Conservation (phyloP, 345 rosid species). For the Boechera retrofracta region DNA sequence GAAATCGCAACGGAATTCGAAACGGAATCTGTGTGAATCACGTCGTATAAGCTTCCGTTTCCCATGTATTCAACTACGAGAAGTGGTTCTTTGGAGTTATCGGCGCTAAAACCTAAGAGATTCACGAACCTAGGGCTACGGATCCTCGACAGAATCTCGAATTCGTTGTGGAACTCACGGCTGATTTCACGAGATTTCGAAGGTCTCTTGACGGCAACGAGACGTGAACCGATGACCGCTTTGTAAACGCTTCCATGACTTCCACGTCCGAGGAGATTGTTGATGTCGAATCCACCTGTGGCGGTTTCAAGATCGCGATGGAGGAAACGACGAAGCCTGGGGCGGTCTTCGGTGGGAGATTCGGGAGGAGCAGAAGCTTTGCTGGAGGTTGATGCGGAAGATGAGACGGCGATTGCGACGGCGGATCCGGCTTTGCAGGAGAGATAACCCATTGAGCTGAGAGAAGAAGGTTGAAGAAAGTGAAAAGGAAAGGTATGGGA, state of each 20-base stretch:
- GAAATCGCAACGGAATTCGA: constrained; percentile 36
- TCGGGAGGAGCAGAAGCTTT: constrained; percentile 47
- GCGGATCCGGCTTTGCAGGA: constrained; percentile 85
- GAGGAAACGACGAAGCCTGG: constrained; percentile 77
- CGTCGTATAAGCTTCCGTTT: constrained; percentile 90
- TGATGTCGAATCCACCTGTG: constrained; percentile 84
- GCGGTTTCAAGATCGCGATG: constrained; percentile 95
- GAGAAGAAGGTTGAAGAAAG: constrained; percentile 4
- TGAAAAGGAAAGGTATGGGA: constrained; percentile 37
- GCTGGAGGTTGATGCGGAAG: constrained; percentile 45
- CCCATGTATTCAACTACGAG: constrained; percentile 92
- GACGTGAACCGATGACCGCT: constrained; percentile 84
- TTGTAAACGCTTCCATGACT: constrained; percentile 98
- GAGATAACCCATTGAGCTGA: constrained; percentile 71
- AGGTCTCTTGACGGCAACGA: constrained; percentile 85
- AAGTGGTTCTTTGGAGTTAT: constrained; percentile 70
- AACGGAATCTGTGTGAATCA: constrained; percentile 68
- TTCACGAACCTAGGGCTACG: constrained; percentile 92
- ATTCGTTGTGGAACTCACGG: constrained; percentile 86
- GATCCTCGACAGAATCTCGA: constrained; percentile 89
- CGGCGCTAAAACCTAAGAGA: constrained; percentile 73
- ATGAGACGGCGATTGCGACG: constrained; percentile 45
- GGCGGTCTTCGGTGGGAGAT: constrained; percentile 54
- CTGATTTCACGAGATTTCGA: constrained; percentile 67
- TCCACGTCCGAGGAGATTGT: constrained; percentile 84